A percentile compares a stretch with the other conserved stretches of the same genome.
These are phyloP conservation scores for Yamagishiella unicocca DNA, from an alignment of 139 green algal genomes.

Conservation along the genomic window DNA sequence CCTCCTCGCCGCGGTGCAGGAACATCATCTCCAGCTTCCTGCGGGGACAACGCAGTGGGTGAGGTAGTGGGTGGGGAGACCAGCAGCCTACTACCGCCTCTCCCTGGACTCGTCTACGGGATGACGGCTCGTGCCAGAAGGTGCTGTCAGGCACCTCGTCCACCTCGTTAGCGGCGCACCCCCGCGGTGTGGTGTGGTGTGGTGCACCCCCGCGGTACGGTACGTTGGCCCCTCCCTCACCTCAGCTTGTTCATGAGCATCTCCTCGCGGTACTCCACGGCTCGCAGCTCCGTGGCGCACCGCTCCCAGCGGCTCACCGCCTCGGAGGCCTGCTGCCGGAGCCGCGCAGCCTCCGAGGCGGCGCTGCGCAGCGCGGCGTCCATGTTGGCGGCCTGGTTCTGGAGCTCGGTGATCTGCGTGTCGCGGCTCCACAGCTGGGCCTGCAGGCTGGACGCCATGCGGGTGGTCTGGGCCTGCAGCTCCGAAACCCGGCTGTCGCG, in stretches of 20 bases:
- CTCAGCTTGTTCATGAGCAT: not conserved
- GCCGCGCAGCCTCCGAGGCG: not conserved
- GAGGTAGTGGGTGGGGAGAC: too few relatives aligned
- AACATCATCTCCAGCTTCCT: conserved; percentile 26
- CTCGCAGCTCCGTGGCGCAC: not conserved
- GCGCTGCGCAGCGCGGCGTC: not conserved
- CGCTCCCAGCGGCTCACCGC: not conserved
- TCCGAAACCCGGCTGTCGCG: not conserved
- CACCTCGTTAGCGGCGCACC: too few relatives aligned
- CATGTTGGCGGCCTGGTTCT: not conserved
- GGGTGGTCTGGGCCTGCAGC: conserved; percentile 9
- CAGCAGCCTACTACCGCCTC: too few relatives aligned
- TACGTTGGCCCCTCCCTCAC: too few relatives aligned
- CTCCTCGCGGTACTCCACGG: not conserved
- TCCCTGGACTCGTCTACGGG: too few relatives aligned
- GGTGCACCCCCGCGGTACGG: too few relatives aligned
- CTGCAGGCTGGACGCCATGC: not conserved
- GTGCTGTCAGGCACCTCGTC: too few relatives aligned
- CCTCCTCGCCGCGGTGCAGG: not conserved
- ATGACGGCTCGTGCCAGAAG: too few relatives aligned
- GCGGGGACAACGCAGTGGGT: too few relatives aligned
- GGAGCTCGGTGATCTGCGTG: not conserved
- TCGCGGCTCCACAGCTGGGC: not conserved
- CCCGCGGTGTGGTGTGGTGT: too few relatives aligned
- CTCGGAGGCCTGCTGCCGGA: not conserved